Evolutionary conservation across 306 rosid genomes (phyloP), one percentile per base, ranked within the genome.

Genomic region (Ormosia emarginata): DNA sequence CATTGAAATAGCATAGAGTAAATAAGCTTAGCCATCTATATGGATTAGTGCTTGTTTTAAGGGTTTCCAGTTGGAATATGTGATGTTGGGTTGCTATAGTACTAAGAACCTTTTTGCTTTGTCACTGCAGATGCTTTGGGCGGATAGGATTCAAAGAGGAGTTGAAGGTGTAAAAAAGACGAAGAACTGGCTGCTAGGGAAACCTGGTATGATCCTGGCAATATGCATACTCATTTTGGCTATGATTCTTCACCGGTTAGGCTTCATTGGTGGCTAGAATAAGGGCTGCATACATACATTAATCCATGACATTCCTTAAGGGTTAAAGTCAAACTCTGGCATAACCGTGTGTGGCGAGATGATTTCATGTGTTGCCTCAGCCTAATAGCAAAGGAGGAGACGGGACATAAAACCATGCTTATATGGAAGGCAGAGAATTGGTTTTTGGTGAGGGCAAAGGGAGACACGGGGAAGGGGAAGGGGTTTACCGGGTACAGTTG

Each of bases 161-260:
- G 91, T 83, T 44, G 98, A 95, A 84, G 88, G 94, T 53, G 98
- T 71, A 11, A 93, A 78, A 83, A 95, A 90, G 86, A 91, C 91
- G 4, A 95, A 95, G 88, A 95, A 85, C 66, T 95, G 95, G 97
- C 72, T 95, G 36, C 90, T 95, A 33, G 99, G 99, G 69, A 92
- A 85, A 69, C 85, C 90, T 10, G 97, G 99, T 74, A 47, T 95
- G 90, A 74, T 91, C 64, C 72, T 95, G 32, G 99, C 99, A 47
- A 85, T 95, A 81, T 81, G 80, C 85, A 95, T 95, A 90, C 94
- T 95, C 75, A 80, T 93, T 85, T 79, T 95, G 74, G 99, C 98
- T 13, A 49, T 90, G 53, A 77, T 90, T 82, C 97, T 93, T 87
- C 98, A 89, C 78, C 79, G 94, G 81, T 79, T 91, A 64, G 99